Conservation (phyloP, 768 basidiomycete species). For the Russula virescens region DNA sequence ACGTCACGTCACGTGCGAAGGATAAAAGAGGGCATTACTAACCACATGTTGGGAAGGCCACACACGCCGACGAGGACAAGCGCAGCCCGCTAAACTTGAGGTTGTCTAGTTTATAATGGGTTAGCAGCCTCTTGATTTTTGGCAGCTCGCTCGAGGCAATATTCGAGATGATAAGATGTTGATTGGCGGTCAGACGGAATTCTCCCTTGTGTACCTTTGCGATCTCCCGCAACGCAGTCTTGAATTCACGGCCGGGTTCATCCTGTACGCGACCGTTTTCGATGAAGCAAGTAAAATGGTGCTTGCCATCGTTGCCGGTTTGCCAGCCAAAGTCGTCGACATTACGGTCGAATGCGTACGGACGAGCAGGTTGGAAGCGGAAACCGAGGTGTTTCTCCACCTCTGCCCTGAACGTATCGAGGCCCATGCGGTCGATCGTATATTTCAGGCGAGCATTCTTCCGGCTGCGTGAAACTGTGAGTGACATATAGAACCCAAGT, state of each 20-base stretch:
- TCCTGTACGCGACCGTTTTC: constrained; percentile 98
- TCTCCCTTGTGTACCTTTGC: constrained; percentile 91
- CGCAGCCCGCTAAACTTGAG: constrained; percentile 71
- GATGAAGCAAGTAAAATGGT: constrained; percentile 91
- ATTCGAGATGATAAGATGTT: constrained; percentile 87
- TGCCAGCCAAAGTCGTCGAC: constrained; percentile 94
- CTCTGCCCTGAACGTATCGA: constrained; percentile 79
- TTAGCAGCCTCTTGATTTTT: constrained; percentile 70
- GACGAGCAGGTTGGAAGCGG: constrained; percentile 61
- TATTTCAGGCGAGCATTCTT: constrained; percentile 91
- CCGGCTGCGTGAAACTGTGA: constrained; percentile 29
- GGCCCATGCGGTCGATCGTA: constrained; percentile 93
- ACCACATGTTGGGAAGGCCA: constrained; percentile 94
- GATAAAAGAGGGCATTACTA: no score
- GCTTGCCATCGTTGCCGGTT: constrained; percentile 77
- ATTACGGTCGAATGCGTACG: constrained; percentile 81
- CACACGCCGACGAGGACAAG: constrained; percentile 90
- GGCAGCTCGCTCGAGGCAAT: constrained; percentile 67
- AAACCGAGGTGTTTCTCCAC: constrained; percentile 89
- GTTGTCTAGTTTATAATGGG: constrained; percentile 88
- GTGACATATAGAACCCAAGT: neutral
- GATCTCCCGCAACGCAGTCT: constrained; percentile 87
- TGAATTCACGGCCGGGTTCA: constrained; percentile 85
- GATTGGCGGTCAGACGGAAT: constrained; percentile 93
- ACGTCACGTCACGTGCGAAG: no score